These are phyloP conservation scores for Lepidopterella palustris DNA, from an alignment of 495 filamentous ascomycete species.

Conservation along the genomic window DNA sequence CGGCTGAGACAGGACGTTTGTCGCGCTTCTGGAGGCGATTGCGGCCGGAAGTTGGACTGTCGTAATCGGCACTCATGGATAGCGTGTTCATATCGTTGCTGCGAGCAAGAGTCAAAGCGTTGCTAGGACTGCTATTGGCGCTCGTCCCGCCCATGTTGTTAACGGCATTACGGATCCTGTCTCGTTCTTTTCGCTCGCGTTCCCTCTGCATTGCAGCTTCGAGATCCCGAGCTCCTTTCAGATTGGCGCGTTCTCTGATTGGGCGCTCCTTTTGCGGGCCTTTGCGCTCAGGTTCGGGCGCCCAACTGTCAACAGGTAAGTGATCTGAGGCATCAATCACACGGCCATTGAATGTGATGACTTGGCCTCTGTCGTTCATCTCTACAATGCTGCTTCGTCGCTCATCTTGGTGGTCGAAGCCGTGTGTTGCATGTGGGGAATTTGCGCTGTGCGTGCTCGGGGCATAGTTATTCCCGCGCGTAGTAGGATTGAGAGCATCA, in stretches of 20 bases:
- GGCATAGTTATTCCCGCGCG: not conserved
- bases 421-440: not conserved
- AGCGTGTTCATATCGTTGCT: slow-evolving; percentile 20
- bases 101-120: slow-evolving; percentile 13
- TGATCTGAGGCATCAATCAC: slow-evolving; percentile 92
- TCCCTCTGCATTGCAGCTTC: slow-evolving; percentile 22
- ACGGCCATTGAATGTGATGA: slow-evolving; percentile 76
- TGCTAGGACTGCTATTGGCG: slow-evolving; percentile 16
- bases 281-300: slow-evolving; percentile 84
- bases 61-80: slow-evolving; percentile 14
- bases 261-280: slow-evolving; percentile 46
- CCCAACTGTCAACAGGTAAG: slow-evolving; percentile 84
- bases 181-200: slow-evolving; percentile 14
- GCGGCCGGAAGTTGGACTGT: slow-evolving; percentile 37
- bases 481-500: slow-evolving; percentile 60
- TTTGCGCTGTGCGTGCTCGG: not conserved
- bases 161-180: slow-evolving; percentile 19
- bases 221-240: slow-evolving; percentile 24
- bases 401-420: not conserved
- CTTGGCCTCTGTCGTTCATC: slow-evolving; percentile 36
- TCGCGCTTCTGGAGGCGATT: slow-evolving; percentile 54
- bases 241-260: slow-evolving; percentile 23
- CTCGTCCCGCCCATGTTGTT: not conserved
- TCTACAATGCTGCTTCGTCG: slow-evolving; percentile 8
- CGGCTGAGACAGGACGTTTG: slow-evolving; percentile 14